phyloP scores from a whole-genome alignment of 306 rosid genomes.

The Vicia sativa region DNA sequence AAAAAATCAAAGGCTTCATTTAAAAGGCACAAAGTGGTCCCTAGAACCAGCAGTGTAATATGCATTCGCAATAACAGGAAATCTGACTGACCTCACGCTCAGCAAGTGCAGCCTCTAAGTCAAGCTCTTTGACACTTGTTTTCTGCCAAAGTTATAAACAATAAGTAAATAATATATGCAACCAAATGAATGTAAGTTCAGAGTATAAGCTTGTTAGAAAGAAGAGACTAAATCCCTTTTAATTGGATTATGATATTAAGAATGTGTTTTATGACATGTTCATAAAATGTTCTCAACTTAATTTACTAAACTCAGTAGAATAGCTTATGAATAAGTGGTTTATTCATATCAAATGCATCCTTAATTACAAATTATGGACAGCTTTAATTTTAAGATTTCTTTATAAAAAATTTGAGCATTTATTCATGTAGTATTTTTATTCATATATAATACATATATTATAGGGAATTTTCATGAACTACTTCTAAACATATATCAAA shows the following conservation, averaged over 20 bases:
- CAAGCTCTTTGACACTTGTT: slow-evolving; percentile 88
- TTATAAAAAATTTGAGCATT: neutral
- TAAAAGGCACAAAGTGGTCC: slow-evolving; percentile 8
- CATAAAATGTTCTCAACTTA: neutral
- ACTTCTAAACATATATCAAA: neutral
- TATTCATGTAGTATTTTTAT: slow-evolving; percentile 2
- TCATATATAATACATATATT: neutral
- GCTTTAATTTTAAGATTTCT: neutral
- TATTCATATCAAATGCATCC: neutral
- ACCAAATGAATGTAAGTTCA: slow-evolving; percentile 30
- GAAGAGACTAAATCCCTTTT: neutral
- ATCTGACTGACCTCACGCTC: slow-evolving; percentile 90
- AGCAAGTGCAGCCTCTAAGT: slow-evolving; percentile 81
- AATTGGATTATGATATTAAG: neutral
- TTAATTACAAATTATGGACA: neutral
- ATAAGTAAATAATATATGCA: slow-evolving; percentile 38
- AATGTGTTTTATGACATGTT: neutral
- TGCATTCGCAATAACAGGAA: slow-evolving; percentile 32
- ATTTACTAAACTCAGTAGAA: neutral
- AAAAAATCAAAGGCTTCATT: slow-evolving; percentile 12
- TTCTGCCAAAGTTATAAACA: slow-evolving; percentile 61
- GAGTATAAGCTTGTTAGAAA: slow-evolving; percentile 2
- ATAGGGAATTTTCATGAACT: neutral
- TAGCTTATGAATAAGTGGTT: neutral
- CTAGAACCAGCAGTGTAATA: slow-evolving; percentile 14